Evolutionary conservation across 305 asterid genomes (phyloP), one percentile per base, ranked within the genome.

Genomic region (Lippia alba): DNA sequence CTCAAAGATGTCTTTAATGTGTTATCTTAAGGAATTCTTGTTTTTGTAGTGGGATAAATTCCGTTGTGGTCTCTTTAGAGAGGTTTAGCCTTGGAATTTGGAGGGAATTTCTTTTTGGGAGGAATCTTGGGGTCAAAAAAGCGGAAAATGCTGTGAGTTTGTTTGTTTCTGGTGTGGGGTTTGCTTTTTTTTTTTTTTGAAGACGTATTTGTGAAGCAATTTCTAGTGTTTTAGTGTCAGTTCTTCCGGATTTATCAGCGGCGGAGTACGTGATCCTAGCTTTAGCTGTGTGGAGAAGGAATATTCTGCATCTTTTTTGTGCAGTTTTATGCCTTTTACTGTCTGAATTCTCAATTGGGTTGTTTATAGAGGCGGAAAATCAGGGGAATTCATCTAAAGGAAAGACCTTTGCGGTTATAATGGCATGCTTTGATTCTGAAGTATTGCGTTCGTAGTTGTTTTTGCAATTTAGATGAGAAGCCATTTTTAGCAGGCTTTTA

Each of bases 131-230:
- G 80, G 84, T 79, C 71, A 74, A 88, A 80, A 87, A 84, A 75
- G 88, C 57, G 49, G 77, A 67, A 69, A 80, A 77, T 79, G 86
- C 74, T 73, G 86, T 80, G 93, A 79, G 71, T 80, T 78, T 80
- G 86, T 85, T 85, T 24, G 30, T 24, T 24, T 24, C 30, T 24
- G 30, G 30, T 77, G 84, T 80, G 85, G 81, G 74, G 68, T 62
- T 66, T 83, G 80, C 86, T 83, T 89, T 89, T 62, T 66, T 83
- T 80, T 85, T 83, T 89, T 89, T 80, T 34, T 56, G 83, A 68
- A 86, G 85, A 80, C 97, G 96, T 93, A 87, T 80, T 61, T 74
- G 83, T 84, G 91, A 93, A 91, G 96, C 92, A 84, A 91, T 82
- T 83, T 68, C 50, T 41, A 20, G 51, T 78, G 78, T 73, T 83